Conservation (phyloP, 2,329 filamentous ascomycete genomes). For the Phyllosticta citrichinensis region DNA sequence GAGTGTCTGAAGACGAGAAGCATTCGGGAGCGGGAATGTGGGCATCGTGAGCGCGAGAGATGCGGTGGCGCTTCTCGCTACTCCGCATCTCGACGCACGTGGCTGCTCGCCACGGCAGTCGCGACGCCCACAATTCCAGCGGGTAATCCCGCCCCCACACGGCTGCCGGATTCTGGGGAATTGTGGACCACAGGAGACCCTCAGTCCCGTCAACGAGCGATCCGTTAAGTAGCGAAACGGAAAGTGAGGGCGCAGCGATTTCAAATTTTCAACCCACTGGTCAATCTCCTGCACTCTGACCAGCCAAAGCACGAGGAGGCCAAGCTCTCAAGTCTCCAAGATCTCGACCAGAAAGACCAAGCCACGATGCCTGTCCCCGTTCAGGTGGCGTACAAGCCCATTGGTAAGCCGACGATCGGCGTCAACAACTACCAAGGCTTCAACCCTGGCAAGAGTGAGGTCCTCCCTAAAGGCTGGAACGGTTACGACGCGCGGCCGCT, state of each 20-base stretch:
- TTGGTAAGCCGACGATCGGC: slow-evolving; percentile 26
- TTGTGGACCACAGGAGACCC: not conserved
- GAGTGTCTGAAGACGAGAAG: not conserved
- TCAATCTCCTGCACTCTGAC: not conserved
- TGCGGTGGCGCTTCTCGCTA: not conserved
- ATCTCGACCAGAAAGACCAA: not conserved
- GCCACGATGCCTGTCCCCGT: slow-evolving; percentile 22
- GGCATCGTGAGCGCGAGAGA: not conserved
- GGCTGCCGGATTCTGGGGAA: not conserved
- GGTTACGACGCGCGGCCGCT: slow-evolving; percentile 26
- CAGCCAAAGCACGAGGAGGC: not conserved
- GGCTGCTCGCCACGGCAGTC: no score
- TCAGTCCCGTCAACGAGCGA: not conserved
- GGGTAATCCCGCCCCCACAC: not conserved
- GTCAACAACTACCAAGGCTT: slow-evolving; percentile 34
- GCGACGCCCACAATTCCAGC: not conserved
- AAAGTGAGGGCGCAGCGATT: not conserved
- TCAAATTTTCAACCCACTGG: not conserved
- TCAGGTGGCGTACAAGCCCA: slow-evolving; percentile 22
- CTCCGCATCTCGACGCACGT: not conserved
- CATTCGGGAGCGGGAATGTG: not conserved
- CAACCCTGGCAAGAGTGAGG: slow-evolving; percentile 26
- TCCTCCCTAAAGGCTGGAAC: slow-evolving; percentile 30
- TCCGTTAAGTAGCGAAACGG: not conserved
- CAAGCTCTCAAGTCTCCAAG: not conserved